Evolutionary conservation across 2,329 filamentous ascomycete genomes (phyloP), one percentile per base, ranked within the genome.

Genomic region (Phaeoacremonium minimum): DNA sequence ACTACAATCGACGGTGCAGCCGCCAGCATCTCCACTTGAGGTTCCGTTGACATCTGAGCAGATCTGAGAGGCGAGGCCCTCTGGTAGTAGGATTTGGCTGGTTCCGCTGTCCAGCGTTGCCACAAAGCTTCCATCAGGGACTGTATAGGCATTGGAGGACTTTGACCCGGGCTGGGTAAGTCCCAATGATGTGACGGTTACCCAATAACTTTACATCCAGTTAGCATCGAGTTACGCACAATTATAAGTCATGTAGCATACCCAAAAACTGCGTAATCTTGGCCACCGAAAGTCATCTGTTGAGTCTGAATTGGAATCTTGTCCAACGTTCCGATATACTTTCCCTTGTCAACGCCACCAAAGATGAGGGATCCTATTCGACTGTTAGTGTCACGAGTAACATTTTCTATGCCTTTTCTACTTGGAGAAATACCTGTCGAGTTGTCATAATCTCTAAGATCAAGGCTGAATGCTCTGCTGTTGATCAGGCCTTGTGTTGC

Each of bases 101-200:
- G 64, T 69, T 12, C 75, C 75, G 5, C 71, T 75, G 52, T 78
- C 74, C 19, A 79, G 64, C 4, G 75, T 58, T 5, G 70, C 72
- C 7, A 67, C 57, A 22, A 45, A 41, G 18, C 15, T 22, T 9
- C 6, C 35, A 13, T 32, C 26, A 14, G 11, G 20, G 11, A 40
- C 30, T 28, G 22, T 17, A 22, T 36, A 39, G 14, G 28, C 19
- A 15, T 33, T 44, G 17, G 30, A 35, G 11, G 14, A 18, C 13
- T 9, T 22, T 8, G 19, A 13, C 18, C 28, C 28, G 11, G 43
- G 35, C 14, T 30, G 33, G 6, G 35, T 26, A n/a, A 48, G 22
- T n/a, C n/a, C 16, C 6, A 45, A 26, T 18, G 44, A 46, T 30
- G 43, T 40, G 26, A 48, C 34, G 5, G 35, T 42, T 8, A 43